A percentile compares a stretch with the other conserved stretches of the same genome.
These are phyloP conservation scores for Allantophomopsis cytisporea DNA, from an alignment of 2,329 filamentous ascomycete genomes.

Conservation along the genomic window DNA sequence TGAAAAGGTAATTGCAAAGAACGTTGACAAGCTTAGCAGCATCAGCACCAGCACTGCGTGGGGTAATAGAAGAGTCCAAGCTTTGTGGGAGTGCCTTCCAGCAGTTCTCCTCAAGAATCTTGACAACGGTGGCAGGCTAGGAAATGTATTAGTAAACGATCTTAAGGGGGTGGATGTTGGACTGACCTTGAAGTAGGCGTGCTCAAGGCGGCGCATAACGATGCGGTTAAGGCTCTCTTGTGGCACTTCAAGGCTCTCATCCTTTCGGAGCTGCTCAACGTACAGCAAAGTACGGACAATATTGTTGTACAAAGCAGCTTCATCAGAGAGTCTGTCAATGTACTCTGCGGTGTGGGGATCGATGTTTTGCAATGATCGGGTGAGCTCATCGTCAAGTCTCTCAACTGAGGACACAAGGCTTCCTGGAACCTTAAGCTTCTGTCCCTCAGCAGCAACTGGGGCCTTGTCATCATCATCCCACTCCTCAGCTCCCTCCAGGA, in stretches of 20 bases:
- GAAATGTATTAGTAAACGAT: conserved; percentile 4
- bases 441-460: conserved; percentile 56
- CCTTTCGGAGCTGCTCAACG: conserved; percentile 67
- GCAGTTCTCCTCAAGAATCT: conserved; percentile 85
- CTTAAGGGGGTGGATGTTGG: conserved; percentile 7
- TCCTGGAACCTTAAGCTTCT: conserved; percentile 83
- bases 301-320: conserved; percentile 80
- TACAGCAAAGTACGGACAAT: conserved; percentile 84
- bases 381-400: conserved; percentile 92
- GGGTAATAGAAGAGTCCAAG: conserved; percentile 70
- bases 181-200: conserved; percentile 91
- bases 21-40: conserved; percentile 66
- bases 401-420: conserved; percentile 92
- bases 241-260: conserved; percentile 54
- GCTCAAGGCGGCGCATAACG: conserved; percentile 86
- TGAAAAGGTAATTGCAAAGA: conserved; percentile 91
- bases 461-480: conserved; percentile 98
- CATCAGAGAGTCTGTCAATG: conserved; percentile 86
- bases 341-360: conserved; percentile 98
- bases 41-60: conserved; percentile 54
- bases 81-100: conserved; percentile 67
- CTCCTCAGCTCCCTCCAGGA: conserved; percentile 86
- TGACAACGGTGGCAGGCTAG: conserved; percentile 77
- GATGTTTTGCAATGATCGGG: conserved; percentile 90
- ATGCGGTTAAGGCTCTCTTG: conserved; percentile 89